Evolutionary conservation across 768 basidiomycete species (phyloP).

Genomic region (Mrakia frigida): DNA sequence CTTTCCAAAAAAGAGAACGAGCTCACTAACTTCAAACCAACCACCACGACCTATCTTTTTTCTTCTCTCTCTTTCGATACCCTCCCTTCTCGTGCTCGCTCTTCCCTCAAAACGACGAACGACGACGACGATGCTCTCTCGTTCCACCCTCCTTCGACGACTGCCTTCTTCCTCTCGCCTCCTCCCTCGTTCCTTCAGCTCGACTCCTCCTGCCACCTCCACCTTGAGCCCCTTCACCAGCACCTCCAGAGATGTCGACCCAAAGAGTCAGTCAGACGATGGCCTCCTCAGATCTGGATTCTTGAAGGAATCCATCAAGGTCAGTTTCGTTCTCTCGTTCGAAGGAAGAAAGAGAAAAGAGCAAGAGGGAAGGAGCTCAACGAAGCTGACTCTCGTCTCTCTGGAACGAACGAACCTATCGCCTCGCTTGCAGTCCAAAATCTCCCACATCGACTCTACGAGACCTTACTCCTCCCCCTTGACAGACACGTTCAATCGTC

Average conservation of each 20-base stretch:
- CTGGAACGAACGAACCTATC: no score
- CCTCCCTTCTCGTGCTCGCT: neutral
- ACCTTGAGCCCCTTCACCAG: neutral
- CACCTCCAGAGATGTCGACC: neutral
- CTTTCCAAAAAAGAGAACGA: neutral
- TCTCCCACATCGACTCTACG: slow-evolving; percentile 1
- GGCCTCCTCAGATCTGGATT: neutral
- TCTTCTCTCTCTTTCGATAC: neutral
- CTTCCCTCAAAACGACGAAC: no score
- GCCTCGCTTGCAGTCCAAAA: neutral
- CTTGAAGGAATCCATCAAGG: neutral
- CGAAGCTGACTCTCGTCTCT: neutral
- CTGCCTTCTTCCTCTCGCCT: neutral
- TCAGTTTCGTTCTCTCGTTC: neutral
- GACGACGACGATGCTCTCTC: neutral
- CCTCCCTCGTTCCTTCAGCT: neutral
- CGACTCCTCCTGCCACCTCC: neutral
- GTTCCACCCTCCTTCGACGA: neutral
- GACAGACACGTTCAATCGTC: slow-evolving; percentile 61
- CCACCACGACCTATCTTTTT: neutral
- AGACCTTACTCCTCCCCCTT: slow-evolving; percentile 40
- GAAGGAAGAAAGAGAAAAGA: no score
- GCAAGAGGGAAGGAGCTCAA: neutral
- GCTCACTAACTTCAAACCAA: neutral
- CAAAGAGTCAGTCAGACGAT: neutral